phyloP scores from a whole-genome alignment of 2,329 filamentous ascomycete genomes.

The Xylaria sp. region DNA sequence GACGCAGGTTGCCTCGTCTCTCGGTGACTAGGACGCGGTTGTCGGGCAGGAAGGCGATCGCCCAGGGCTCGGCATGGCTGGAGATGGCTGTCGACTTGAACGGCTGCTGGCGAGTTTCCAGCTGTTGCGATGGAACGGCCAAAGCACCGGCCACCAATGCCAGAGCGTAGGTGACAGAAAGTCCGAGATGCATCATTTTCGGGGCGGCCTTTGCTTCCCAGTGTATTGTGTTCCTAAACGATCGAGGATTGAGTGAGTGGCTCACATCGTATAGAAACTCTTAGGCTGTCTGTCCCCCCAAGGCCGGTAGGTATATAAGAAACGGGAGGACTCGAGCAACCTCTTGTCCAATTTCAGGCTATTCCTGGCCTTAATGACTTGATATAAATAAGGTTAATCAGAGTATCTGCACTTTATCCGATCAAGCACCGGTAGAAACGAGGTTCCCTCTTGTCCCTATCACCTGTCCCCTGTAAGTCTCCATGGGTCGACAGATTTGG shows the following conservation, averaged over 20 bases:
- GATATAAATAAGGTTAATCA: constrained; percentile 13
- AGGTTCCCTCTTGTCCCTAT: constrained; percentile 10
- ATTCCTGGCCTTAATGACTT: constrained; percentile 20
- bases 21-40: constrained; percentile 21
- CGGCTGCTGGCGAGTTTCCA: constrained; percentile 22
- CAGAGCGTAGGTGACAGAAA: constrained; percentile 21
- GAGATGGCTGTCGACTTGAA: constrained; percentile 23
- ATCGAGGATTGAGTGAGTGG: constrained; percentile 10
- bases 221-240: constrained; percentile 20
- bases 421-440: constrained; percentile 5
- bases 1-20: constrained; percentile 20
- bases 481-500: constrained; percentile 13
- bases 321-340: constrained; percentile 15
- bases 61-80: constrained; percentile 19
- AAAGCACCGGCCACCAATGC: constrained; percentile 22
- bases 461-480: constrained; percentile 13
- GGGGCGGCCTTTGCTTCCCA: constrained; percentile 12
- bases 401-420: constrained; percentile 15
- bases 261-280: constrained; percentile 12
- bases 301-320: constrained; percentile 22
- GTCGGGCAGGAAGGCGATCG: constrained; percentile 21
- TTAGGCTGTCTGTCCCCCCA: constrained; percentile 4
- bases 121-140: constrained; percentile 22
- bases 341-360: constrained; percentile 20
- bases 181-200: constrained; percentile 23